These are phyloP conservation scores for Lasiodiplodia hormozganensis DNA, from an alignment of 2,329 filamentous ascomycete species.

Conservation along the genomic window DNA sequence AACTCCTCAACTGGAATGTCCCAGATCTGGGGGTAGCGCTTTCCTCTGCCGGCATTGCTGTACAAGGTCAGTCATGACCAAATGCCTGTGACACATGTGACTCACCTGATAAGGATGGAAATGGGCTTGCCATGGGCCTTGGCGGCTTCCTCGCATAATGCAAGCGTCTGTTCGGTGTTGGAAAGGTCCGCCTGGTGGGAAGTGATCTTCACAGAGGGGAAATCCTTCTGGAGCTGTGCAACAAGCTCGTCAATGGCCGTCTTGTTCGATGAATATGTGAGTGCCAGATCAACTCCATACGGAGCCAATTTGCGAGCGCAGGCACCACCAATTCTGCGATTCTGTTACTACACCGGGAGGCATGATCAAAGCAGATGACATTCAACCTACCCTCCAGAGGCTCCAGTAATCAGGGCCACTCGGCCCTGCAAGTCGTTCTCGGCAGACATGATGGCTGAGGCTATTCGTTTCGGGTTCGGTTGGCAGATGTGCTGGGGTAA, in stretches of 20 bases:
- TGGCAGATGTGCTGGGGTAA: background rate
- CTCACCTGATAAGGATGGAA: slow-evolving; percentile 63
- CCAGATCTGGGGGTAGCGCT: slow-evolving; percentile 59
- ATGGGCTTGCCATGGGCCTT: slow-evolving; percentile 61
- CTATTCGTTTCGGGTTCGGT: background rate
- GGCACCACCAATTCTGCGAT: slow-evolving; percentile 64
- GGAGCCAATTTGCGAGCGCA: slow-evolving; percentile 63
- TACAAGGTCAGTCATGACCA: background rate
- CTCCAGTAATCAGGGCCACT: slow-evolving; percentile 66
- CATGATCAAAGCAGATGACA: slow-evolving; percentile 1
- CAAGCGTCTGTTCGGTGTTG: slow-evolving; percentile 59
- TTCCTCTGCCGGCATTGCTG: slow-evolving; percentile 69
- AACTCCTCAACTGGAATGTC: slow-evolving; percentile 71
- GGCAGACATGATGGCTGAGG: slow-evolving; percentile 15
- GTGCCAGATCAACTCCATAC: slow-evolving; percentile 61
- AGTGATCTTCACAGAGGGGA: slow-evolving; percentile 52
- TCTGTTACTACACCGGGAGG: slow-evolving; percentile 2
- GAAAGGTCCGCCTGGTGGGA: slow-evolving; percentile 66
- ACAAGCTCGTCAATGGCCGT: slow-evolving; percentile 56
- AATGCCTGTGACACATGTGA: slow-evolving; percentile 39
- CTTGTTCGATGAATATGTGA: slow-evolving; percentile 65
- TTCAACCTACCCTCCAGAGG: slow-evolving; percentile 63
- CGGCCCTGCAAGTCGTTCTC: slow-evolving; percentile 56
- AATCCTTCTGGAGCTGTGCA: slow-evolving; percentile 47
- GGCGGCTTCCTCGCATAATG: slow-evolving; percentile 63